Base-by-base conservation (phyloP, 1,139 yeast genomes). In the Saccharomyces pastorianus region DNA sequence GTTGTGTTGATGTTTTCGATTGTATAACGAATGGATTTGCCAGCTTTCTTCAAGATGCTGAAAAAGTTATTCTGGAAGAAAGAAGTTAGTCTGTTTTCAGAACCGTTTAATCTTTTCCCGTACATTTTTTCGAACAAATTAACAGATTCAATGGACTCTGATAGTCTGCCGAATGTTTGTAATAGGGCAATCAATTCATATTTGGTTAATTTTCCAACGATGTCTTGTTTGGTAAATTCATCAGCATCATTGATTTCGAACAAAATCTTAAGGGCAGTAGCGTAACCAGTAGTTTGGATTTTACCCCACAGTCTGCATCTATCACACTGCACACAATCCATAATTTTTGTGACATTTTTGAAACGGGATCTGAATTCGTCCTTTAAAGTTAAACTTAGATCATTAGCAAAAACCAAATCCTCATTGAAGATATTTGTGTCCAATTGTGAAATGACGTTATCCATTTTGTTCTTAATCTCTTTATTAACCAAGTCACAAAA, bases 281-380 rank as follows among this genome's bases (percentile, higher is more conserved):
- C 99, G 69, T 93, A 93, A 27, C 99, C 99, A 23, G 95, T 89
- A 1, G 96, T 89, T 74, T 93, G 99, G 27, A 93, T 80, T 71
- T 95, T 93, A 20, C 99, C 99, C 99, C 99, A 93, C 73, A 95
- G 76, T 66, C 98, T 81, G 71, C 99, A 93, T 68, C 98, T 80
- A 70, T 93, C 99, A 74, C 99, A 93, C 42, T 96, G 97, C 49
- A 93, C 98, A 75, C 99, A 93, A 71, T 93, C 96, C 97, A 95
- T 93, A 51, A 93, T 82, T 51, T 88, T 86, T 32, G 96, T 85
- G 34, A 93, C 95, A 68, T 93, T 95, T 67, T 83, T 84, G 71
- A 93, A 95, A 56, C 96, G 84, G 48, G 80, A 72, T 60, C 95
- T 80, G 72, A 93, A 91, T 64, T 93, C 98, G 59, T 85, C 83